Evolutionary conservation across 1,284 basidiomycete genomes (phyloP).

Genomic region (Hortiboletus rubellus): DNA sequence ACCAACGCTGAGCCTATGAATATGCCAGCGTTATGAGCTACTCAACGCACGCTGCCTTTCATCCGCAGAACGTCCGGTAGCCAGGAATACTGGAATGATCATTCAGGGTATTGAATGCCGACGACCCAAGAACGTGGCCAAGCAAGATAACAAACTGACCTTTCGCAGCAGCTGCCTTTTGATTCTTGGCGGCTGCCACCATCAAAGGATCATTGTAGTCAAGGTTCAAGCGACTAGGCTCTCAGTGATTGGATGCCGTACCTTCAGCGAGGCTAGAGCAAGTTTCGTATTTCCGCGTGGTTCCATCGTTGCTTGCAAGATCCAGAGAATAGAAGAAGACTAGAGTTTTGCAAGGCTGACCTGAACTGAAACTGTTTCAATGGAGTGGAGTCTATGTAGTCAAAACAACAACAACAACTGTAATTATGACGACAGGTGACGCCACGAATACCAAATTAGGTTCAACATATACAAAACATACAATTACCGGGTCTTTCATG

Average conservation of each 20-base stretch:
- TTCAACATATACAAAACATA: slow-evolving; percentile 10
- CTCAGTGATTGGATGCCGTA: slow-evolving; percentile 11
- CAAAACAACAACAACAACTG: background rate
- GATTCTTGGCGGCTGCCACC: slow-evolving; percentile 27
- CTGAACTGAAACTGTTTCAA: background rate
- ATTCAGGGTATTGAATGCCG: background rate
- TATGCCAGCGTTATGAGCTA: background rate
- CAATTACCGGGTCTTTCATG: slow-evolving; percentile 3
- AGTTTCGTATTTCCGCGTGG: slow-evolving; percentile 16
- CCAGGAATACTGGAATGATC: slow-evolving; percentile 73
- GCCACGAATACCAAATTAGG: background rate
- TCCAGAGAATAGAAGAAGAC: background rate
- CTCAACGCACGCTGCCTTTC: slow-evolving; percentile 62
- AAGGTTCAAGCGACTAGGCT: background rate
- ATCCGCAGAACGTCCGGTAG: slow-evolving; percentile 82
- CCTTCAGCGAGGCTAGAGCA: slow-evolving; percentile 31
- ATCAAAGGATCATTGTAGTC: slow-evolving; percentile 4
- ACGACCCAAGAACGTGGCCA: background rate
- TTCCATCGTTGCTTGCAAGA: slow-evolving; percentile 23
- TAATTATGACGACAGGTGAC: background rate
- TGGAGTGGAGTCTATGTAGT: background rate
- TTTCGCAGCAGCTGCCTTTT: slow-evolving; percentile 35
- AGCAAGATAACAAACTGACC: slow-evolving; percentile 12
- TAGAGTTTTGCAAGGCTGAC: background rate
- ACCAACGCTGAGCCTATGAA: slow-evolving; percentile 5